phyloP scores from a whole-genome alignment of 2,329 filamentous ascomycete genomes.

The Colletotrichum destructivum region DNA sequence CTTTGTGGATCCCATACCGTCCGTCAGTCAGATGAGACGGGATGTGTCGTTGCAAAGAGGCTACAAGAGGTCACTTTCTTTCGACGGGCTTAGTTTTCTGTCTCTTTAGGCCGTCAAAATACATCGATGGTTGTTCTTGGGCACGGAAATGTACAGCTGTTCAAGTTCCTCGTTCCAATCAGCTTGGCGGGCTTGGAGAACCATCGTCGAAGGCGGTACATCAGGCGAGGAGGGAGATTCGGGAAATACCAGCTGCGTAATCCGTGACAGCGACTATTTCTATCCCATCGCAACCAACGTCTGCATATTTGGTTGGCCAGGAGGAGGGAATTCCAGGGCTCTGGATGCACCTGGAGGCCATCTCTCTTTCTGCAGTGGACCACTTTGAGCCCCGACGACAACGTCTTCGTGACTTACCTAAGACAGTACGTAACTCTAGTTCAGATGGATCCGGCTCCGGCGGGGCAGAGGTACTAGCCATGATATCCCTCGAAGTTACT shows the following conservation, averaged over 20 bases:
- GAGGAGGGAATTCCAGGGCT: no score
- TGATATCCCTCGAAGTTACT: not conserved
- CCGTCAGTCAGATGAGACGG: constrained; percentile 10
- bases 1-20: constrained; percentile 10
- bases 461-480: constrained; percentile 11
- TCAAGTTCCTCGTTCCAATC: not conserved
- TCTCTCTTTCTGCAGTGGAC: not conserved
- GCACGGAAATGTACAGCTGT: not conserved
- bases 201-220: not conserved
- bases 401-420: constrained; percentile 5
- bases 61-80: constrained; percentile 12
- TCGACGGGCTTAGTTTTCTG: not conserved
- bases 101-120: constrained; percentile 8
- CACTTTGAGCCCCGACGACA: not conserved
- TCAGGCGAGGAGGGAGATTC: not conserved
- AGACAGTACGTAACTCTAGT: constrained; percentile 28
- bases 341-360: no score
- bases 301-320: no score
- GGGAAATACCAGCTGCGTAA: not conserved
- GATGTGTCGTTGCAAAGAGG: not conserved
- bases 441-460: constrained; percentile 2
- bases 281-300: not conserved
- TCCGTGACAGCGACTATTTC: not conserved
- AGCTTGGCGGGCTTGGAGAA: not conserved
- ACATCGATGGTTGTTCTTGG: not conserved